These are phyloP conservation scores for Sugiyamaella boreocaroliniensis DNA, from an alignment of 805 yeast genomes.

Conservation along the genomic window DNA sequence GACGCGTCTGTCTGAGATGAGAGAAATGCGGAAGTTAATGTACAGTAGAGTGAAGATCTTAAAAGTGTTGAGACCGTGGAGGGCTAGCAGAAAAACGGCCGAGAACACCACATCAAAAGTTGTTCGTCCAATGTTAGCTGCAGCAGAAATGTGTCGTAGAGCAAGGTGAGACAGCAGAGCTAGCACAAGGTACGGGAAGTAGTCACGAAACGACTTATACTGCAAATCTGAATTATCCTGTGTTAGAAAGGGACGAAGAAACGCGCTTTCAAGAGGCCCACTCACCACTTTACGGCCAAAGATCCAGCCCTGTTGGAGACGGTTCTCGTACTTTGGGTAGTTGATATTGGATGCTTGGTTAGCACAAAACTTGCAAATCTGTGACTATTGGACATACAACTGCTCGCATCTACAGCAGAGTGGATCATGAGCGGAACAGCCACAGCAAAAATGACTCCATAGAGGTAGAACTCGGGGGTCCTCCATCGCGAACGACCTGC, in stretches of 20 bases:
- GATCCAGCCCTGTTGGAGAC: slow-evolving; percentile 79
- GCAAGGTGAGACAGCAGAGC: slow-evolving; percentile 49
- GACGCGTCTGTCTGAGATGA: slow-evolving; percentile 9
- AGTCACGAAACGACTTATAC: slow-evolving; percentile 80
- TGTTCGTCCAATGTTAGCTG: slow-evolving; percentile 34
- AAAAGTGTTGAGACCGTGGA: slow-evolving; percentile 72
- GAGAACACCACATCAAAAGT: slow-evolving; percentile 74
- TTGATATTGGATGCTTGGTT: slow-evolving; percentile 50
- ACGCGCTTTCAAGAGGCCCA: slow-evolving; percentile 5
- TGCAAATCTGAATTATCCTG: slow-evolving; percentile 84
- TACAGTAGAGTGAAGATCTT: slow-evolving; percentile 55
- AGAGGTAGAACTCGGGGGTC: slow-evolving; percentile 67
- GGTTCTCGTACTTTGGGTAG: slow-evolving; percentile 52
- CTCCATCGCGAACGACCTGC: slow-evolving; percentile 56
- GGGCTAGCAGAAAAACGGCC: slow-evolving; percentile 53
- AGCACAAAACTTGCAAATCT: background rate
- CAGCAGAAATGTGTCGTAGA: slow-evolving; percentile 37
- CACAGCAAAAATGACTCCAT: slow-evolving; percentile 53
- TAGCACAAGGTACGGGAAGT: slow-evolving; percentile 54
- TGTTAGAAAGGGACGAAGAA: background rate
- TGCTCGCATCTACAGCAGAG: slow-evolving; percentile 76
- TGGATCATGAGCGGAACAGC: slow-evolving; percentile 78
- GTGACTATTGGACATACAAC: slow-evolving; percentile 27
- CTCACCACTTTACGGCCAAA: slow-evolving; percentile 65
- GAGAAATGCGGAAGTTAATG: slow-evolving; percentile 47